These are phyloP conservation scores for Corylus americana DNA, from an alignment of 306 rosid genomes.

Conservation along the genomic window DNA sequence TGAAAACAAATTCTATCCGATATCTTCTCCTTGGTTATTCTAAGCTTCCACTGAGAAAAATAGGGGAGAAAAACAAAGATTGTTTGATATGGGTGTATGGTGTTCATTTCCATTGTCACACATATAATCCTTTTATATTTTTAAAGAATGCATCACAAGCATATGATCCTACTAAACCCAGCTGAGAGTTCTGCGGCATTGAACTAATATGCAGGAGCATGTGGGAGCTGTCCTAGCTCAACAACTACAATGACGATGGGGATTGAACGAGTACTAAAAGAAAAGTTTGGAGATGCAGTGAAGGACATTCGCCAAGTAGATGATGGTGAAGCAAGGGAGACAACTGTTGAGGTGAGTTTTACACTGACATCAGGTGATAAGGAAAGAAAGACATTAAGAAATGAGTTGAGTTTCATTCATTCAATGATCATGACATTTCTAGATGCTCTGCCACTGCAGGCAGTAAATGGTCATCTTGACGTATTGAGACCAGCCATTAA, in stretches of 20 bases:
- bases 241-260: conserved; percentile 97
- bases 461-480: conserved; percentile 79
- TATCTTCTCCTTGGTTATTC: too few relatives aligned
- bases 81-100: not conserved
- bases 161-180: not conserved
- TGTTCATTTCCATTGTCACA: not conserved
- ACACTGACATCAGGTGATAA: not conserved
- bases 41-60: not conserved
- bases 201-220: conserved; percentile 60
- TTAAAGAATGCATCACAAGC: not conserved
- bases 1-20: too few relatives aligned
- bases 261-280: conserved; percentile 88
- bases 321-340: conserved; percentile 52
- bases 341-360: conserved; percentile 58
- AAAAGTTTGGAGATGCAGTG: conserved; percentile 81
- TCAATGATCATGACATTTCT: conserved; percentile 13
- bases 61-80: not conserved
- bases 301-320: conserved; percentile 68
- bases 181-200: not conserved
- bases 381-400: not conserved
- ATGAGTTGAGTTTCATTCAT: not conserved
- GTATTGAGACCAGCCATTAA: conserved; percentile 87
- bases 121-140: not conserved
- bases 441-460: conserved; percentile 43
- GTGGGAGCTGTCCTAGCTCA: conserved; percentile 94